These are phyloP conservation scores for Sporothrix mexicana DNA, from an alignment of 2,329 filamentous ascomycete species.

Conservation along the genomic window DNA sequence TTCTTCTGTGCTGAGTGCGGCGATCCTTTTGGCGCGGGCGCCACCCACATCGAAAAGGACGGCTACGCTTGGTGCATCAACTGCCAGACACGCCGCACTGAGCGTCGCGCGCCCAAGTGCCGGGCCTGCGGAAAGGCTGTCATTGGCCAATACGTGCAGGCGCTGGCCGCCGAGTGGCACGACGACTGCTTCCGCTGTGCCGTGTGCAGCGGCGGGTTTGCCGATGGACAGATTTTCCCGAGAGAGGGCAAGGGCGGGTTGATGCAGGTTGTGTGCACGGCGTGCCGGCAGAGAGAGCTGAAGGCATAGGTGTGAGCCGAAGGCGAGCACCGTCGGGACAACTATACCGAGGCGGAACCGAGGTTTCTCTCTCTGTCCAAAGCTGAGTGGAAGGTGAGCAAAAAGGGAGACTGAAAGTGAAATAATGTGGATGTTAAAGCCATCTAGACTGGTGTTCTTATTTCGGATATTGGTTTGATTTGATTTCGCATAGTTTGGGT, in stretches of 20 bases:
- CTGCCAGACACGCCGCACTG: conserved; percentile 91
- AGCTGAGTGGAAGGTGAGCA: background rate
- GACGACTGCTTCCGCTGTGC: conserved; percentile 86
- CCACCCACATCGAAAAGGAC: conserved; percentile 86
- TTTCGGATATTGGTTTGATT: background rate
- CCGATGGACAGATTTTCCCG: conserved; percentile 70
- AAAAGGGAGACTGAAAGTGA: background rate
- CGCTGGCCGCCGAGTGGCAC: conserved; percentile 92
- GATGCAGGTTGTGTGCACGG: conserved; percentile 64
- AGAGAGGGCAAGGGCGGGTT: conserved; percentile 55
- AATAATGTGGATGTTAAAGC: background rate
- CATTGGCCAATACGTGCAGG: conserved; percentile 86
- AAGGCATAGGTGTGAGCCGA: conserved; percentile 51
- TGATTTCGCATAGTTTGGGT: conserved; percentile 4
- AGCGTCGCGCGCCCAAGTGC: conserved; percentile 87
- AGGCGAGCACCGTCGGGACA: background rate
- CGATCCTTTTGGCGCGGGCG: conserved; percentile 81
- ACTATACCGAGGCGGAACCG: conserved; percentile 34
- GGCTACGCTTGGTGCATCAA: conserved; percentile 96
- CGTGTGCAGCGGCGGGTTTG: conserved; percentile 64
- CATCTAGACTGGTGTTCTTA: background rate
- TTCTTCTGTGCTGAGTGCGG: conserved; percentile 99
- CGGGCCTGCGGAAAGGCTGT: conserved; percentile 82
- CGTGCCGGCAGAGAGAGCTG: conserved; percentile 64
- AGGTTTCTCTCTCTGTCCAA: too few species aligned